Percentiles rank a stretch among this genome's conserved stretches.
Evolutionary conservation across 192 early-diverging fungal species (phyloP).

Genomic region (Mortierella antarctica): DNA sequence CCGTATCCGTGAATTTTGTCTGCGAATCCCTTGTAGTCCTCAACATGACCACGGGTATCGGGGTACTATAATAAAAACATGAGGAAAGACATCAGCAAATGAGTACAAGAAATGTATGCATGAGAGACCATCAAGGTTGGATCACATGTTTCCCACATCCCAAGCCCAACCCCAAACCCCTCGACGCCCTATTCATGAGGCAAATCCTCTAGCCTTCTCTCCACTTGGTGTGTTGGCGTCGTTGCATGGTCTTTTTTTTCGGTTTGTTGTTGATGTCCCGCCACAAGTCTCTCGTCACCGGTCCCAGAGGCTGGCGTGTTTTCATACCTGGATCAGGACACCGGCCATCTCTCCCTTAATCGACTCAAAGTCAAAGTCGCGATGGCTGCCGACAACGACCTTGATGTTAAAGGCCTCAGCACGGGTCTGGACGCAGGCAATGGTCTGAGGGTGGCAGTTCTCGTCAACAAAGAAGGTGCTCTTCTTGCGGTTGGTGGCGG

Average conservation of each 20-base stretch:
- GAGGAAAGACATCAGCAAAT: background rate
- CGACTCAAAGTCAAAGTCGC: constrained; percentile 79
- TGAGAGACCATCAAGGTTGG: background rate
- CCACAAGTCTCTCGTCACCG: background rate
- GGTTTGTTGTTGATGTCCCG: constrained; percentile 4
- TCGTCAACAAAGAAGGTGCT: constrained; percentile 94
- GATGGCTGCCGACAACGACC: constrained; percentile 86
- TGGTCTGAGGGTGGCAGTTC: constrained; percentile 95
- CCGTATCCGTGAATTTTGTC: constrained; percentile 81
- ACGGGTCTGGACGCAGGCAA: constrained; percentile 90
- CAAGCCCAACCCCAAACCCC: too few relatives aligned
- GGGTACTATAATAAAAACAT: constrained; percentile 80
- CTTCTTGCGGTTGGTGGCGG: constrained; percentile 78
- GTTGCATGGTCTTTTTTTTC: background rate
- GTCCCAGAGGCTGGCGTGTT: background rate
- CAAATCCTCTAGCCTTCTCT: too few relatives aligned
- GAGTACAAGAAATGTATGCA: background rate
- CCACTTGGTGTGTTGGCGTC: background rate
- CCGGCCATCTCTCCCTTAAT: constrained; percentile 87
- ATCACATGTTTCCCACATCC: background rate
- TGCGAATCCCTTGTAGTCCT: constrained; percentile 85
- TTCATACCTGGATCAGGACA: constrained; percentile 88
- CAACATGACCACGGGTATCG: constrained; percentile 85
- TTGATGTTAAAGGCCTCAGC: constrained; percentile 97
- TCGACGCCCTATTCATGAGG: too few relatives aligned